Base-by-base conservation (phyloP, 2,329 filamentous ascomycete species). In the Amphichorda felina region DNA sequence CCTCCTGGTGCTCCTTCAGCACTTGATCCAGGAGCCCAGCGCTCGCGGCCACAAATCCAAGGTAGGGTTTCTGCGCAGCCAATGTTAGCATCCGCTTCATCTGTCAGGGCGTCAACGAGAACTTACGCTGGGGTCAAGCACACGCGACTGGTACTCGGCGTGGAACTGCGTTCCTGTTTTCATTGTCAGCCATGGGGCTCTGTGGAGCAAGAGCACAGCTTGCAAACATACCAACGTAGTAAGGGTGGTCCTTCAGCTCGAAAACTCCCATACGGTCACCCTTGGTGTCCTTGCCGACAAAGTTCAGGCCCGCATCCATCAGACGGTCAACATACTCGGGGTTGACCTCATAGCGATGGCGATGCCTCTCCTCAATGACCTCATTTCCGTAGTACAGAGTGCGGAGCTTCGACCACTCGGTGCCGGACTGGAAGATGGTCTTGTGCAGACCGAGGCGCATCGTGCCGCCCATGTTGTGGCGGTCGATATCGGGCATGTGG, bases 341-440 rank as follows among this genome's bases (percentile, higher is more conserved):
- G 60, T 94, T 94, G 44, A 94, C 83, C 62, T 94, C 87, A 54
- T 94, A 94, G 26, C 86, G 75, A 59, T 94, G 87, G 40, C 87
- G 76, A 57, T 94, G 87, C 34, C 87, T 75, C 64, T 94, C 87
- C 39, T 70, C 59, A 30, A 82, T 69, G 14, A 60, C 56, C 1
- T 64, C 55, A 2, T 59, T 62, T 2, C 63, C 58, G 4, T 79
- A 80, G 55, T 94, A 94, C 8, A 94, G 61, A 7, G 72, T 71
- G 13, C 85, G 79, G 18, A 94, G 70, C 45, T 78, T 79, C 38
- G 76, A 83, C 83, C 82, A 91, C 49, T 89, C 80, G 30, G 70
- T 82, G 36, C 72, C 75, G 1, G 69, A 54, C 55, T 91, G 82
- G 70, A 93, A 94, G 43, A 78, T 60, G 0, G 81, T 84, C 11